A percentile compares a stretch with the other conserved stretches of the same genome.
These are phyloP conservation scores for Fabrea salina DNA, from an alignment of 169 alveolate species.

Conservation along the genomic window DNA sequence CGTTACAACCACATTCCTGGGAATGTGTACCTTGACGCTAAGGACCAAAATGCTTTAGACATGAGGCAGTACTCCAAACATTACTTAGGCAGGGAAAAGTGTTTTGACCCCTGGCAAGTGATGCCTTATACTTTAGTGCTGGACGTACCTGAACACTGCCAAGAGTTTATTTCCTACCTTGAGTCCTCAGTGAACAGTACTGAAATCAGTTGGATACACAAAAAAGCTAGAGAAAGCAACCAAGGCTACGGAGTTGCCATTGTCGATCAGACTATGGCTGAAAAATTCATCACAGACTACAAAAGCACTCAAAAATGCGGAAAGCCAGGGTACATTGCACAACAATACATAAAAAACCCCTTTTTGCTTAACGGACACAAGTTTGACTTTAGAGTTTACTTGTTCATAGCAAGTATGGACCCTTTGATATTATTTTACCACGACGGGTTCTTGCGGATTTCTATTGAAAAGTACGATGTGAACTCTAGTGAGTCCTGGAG, in stretches of 20 bases:
- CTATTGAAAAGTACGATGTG: constrained; percentile 4
- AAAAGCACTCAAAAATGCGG: constrained; percentile 23
- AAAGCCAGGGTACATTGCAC: neutral
- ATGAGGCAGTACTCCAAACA: constrained; percentile 19
- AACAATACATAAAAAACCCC: constrained; percentile 50
- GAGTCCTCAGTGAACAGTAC: neutral
- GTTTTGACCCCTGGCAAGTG: constrained; percentile 10
- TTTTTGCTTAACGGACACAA: constrained; percentile 49
- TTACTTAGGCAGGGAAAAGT: neutral
- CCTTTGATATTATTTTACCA: constrained; percentile 48
- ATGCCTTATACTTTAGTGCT: constrained; percentile 22
- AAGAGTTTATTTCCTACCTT: neutral
- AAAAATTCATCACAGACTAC: constrained; percentile 9
- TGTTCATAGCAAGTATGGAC: constrained; percentile 49
- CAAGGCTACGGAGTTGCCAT: constrained; percentile 27
- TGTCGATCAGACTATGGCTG: neutral
- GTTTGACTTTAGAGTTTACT: constrained; percentile 57
- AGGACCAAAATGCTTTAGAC: constrained; percentile 4
- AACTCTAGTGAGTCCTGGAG: neutral
- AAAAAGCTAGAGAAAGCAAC: constrained; percentile 21
- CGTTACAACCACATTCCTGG: constrained; percentile 31
- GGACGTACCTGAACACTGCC: constrained; percentile 9
- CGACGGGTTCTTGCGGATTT: constrained; percentile 43
- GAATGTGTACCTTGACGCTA: neutral
- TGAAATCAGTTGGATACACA: neutral